Base-by-base conservation (phyloP, 164 flowering plant species). In the Magnolia sinica region DNA sequence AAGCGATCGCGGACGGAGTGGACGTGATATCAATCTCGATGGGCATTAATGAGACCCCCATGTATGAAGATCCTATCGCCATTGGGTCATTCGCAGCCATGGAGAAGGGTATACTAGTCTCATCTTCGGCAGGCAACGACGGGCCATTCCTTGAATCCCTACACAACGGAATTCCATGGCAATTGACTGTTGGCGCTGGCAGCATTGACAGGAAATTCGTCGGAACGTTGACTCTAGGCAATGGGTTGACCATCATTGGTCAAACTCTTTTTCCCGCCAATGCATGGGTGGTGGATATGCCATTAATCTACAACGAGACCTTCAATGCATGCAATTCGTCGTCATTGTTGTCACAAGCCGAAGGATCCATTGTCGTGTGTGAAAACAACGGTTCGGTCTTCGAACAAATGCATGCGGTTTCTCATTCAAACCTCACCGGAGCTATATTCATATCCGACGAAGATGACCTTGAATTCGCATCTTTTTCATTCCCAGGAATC, bases 11-110 rank as follows among this genome's bases (percentile, higher is more conserved):
- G 0, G 96, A 92, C 65, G 94, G 91, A 0, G 92, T 89, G 4
- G 92, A 92, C 73, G 88, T 90, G 2, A 5, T 90, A 0, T 89
- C 96, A 10, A 9, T 92, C 20, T 92, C 93, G 1, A 29, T 92
- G 20, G 94, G 92, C 13, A 4, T 81, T 5, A 2, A 27, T 4
- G 27, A 16, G 0, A 1, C 0, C 2, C 74, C 74, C 8, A 31
- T 18, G 45, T 70, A 70, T 37, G 1, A 7, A 5, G 61, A 76
- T 31, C 52, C 55, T 7, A 63, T 76, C 6, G 61, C 70, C 4
- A 76, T 76, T 18, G 73, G 24, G 6, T 55, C 79, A 8, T 70
- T 76, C 11, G 31, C 73, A 31, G 78, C 78, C 4, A 14, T 61
- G 20, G 8, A 69, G 14, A 22, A 68, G 8, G 71, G 71, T 19